phyloP scores from a whole-genome alignment of 2,329 filamentous ascomycete species.

The Aureobasidium sp. region DNA sequence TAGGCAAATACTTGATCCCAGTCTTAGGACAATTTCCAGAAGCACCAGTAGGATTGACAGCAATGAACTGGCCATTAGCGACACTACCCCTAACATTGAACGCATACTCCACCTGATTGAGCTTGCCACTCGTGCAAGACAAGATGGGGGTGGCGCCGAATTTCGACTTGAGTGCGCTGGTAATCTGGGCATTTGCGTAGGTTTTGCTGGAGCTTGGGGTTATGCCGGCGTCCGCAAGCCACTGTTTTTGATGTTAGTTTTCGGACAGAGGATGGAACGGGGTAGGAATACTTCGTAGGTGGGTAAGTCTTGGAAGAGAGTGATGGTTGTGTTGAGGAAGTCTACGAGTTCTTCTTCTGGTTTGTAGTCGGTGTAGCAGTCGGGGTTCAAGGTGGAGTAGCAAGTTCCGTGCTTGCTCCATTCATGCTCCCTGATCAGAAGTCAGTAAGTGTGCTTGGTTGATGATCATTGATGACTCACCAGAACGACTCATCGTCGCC shows the following conservation, averaged over 20 bases:
- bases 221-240: conserved; percentile 53
- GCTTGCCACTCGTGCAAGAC: conserved; percentile 43
- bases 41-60: conserved; percentile 49
- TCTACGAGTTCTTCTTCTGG: conserved; percentile 23
- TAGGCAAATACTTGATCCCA: conserved; percentile 55
- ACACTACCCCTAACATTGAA: conserved; percentile 53
- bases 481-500: conserved; percentile 22
- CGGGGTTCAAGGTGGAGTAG: conserved; percentile 23
- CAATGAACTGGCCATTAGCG: conserved; percentile 52
- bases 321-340: conserved; percentile 22
- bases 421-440: conserved; percentile 18
- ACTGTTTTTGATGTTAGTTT: too few species aligned
- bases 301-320: conserved; percentile 21
- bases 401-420: conserved; percentile 27
- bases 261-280: too few species aligned
- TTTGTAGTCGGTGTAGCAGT: conserved; percentile 22
- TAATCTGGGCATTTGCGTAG: conserved; percentile 52
- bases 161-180: conserved; percentile 46
- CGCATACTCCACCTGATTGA: conserved; percentile 52
- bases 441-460: neutral
- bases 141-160: conserved; percentile 50
- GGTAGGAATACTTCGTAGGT: conserved; percentile 22
- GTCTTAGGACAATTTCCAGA: conserved; percentile 53
- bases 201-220: conserved; percentile 45
- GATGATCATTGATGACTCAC: neutral